These are phyloP conservation scores for Metarhizium robertsii DNA, from an alignment of 2,329 filamentous ascomycete genomes.

Conservation along the genomic window DNA sequence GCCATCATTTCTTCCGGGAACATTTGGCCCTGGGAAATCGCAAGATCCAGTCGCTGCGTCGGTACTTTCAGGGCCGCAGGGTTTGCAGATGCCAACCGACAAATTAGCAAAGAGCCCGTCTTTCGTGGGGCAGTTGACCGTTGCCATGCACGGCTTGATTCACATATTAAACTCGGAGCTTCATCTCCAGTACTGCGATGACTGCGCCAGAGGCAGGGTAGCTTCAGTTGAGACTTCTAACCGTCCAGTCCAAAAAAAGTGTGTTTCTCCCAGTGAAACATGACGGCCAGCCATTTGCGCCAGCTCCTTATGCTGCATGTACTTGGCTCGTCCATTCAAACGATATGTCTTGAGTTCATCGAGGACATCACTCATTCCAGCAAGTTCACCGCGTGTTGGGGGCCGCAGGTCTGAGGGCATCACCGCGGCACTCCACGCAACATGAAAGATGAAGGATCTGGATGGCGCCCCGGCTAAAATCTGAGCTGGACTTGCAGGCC, in stretches of 20 bases:
- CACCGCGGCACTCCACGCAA: slow-evolving; percentile 43
- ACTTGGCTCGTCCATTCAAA: slow-evolving; percentile 19
- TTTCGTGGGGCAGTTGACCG: too few relatives aligned
- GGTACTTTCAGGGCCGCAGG: too few relatives aligned
- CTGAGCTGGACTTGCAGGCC: slow-evolving; percentile 39
- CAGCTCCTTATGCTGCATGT: slow-evolving; percentile 11
- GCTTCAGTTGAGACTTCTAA: slow-evolving; percentile 22
- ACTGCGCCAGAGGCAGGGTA: background rate
- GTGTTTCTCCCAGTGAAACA: slow-evolving; percentile 13
- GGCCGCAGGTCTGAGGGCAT: slow-evolving; percentile 21
- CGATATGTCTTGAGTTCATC: slow-evolving; percentile 31
- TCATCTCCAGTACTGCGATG: background rate
- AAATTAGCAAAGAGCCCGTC: too few relatives aligned
- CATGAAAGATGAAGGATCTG: slow-evolving; percentile 35
- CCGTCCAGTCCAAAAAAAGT: slow-evolving; percentile 30
- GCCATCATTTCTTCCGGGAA: too few relatives aligned
- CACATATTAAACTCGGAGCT: too few relatives aligned
- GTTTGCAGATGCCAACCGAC: too few relatives aligned
- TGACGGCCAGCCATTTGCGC: slow-evolving; percentile 5
- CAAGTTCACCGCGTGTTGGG: slow-evolving; percentile 21
- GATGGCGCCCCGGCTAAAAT: slow-evolving; percentile 39
- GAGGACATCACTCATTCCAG: slow-evolving; percentile 34
- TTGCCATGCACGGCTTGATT: too few relatives aligned
- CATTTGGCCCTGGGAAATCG: too few relatives aligned
- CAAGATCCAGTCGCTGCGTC: too few relatives aligned